A percentile compares a stretch with the other conserved stretches of the same genome.
Evolutionary conservation across 164 flowering plant species (phyloP).

Genomic region (Vitis vinifera): DNA sequence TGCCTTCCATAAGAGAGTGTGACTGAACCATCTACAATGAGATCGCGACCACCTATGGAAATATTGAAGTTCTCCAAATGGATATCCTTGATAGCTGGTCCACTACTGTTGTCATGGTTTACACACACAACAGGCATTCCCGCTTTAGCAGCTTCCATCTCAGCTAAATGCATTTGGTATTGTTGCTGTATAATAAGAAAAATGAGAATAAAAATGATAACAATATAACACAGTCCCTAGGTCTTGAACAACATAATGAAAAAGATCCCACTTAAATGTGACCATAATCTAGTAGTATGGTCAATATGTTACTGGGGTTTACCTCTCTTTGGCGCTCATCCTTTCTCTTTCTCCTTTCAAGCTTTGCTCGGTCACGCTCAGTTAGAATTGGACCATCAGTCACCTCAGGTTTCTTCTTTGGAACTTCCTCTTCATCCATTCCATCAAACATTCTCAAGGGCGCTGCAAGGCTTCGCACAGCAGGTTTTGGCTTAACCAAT

Average conservation of each 20-base stretch:
- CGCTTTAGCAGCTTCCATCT: slow-evolving; percentile 95
- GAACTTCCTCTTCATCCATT: slow-evolving; percentile 82
- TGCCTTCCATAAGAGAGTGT: slow-evolving; percentile 94
- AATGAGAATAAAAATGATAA: background rate
- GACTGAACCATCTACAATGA: slow-evolving; percentile 78
- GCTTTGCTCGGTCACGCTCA: slow-evolving; percentile 77
- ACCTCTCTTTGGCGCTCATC: slow-evolving; percentile 99
- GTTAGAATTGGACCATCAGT: slow-evolving; percentile 84
- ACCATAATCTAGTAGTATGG: background rate
- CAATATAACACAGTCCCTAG: background rate
- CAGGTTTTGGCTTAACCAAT: slow-evolving; percentile 63
- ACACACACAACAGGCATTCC: slow-evolving; percentile 96
- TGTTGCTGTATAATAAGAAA: slow-evolving; percentile 47
- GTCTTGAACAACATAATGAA: background rate
- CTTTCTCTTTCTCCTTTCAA: slow-evolving; percentile 91
- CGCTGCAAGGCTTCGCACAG: slow-evolving; percentile 79
- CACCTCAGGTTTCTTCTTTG: slow-evolving; percentile 79
- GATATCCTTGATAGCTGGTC: slow-evolving; percentile 75
- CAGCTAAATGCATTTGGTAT: slow-evolving; percentile 85
- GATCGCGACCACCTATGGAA: slow-evolving; percentile 98
- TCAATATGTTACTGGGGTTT: background rate
- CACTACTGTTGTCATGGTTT: slow-evolving; percentile 60
- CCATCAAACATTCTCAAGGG: slow-evolving; percentile 96
- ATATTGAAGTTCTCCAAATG: slow-evolving; percentile 90
- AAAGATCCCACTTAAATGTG: background rate